A percentile compares a stretch with the other conserved stretches of the same genome.
phyloP scores from a whole-genome alignment of 1,139 yeast genomes.

The Hansenula sp. region DNA sequence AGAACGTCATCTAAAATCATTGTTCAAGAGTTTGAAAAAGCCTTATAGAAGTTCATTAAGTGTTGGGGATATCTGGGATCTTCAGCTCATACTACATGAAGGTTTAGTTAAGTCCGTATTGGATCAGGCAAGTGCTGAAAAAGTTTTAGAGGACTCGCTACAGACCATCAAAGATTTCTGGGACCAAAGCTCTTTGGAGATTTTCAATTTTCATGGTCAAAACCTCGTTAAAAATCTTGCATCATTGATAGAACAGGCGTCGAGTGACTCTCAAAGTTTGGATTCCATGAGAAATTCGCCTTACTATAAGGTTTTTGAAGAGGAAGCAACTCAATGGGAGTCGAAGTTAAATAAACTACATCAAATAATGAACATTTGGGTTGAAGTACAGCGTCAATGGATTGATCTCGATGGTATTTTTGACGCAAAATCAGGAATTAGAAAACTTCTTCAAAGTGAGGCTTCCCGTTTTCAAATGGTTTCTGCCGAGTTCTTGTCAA shows the following conservation, averaged over 20 bases:
- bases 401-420: conserved; percentile 80
- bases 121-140: conserved; percentile 70
- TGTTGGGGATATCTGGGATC: conserved; percentile 59
- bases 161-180: conserved; percentile 44
- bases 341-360: conserved; percentile 47
- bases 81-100: conserved; percentile 47
- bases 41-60: conserved; percentile 25
- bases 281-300: conserved; percentile 72
- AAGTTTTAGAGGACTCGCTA: conserved; percentile 56
- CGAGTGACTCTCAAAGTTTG: conserved; percentile 58
- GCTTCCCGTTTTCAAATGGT: conserved; percentile 61
- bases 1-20: conserved; percentile 65
- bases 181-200: conserved; percentile 44
- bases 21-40: conserved; percentile 32
- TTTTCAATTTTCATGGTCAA: conserved; percentile 49
- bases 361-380: conserved; percentile 63
- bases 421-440: conserved; percentile 53
- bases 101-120: conserved; percentile 44
- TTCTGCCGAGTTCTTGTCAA: conserved; percentile 53
- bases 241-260: conserved; percentile 50
- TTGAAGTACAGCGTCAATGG: conserved; percentile 89
- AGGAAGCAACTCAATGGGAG: conserved; percentile 53
- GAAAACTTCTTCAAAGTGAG: conserved; percentile 64
- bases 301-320: conserved; percentile 57
- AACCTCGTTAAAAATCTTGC: conserved; percentile 72